Evolutionary conservation across 176 grass and related monocot species (phyloP), one percentile per base, ranked within the genome.

Genomic region (Triticum urartu): DNA sequence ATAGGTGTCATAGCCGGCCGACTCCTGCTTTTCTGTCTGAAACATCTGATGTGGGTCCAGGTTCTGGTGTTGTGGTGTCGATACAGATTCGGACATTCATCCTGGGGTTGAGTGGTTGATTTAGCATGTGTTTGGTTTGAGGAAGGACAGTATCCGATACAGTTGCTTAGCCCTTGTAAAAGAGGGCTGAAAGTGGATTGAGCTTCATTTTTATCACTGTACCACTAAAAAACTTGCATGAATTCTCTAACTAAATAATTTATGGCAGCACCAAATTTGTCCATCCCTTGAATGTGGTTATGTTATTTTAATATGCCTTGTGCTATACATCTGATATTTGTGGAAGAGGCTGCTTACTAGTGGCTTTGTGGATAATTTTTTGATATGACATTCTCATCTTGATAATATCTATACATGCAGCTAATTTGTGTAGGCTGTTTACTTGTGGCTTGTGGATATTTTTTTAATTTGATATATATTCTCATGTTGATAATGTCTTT

Each of bases 391-490:
- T 73, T 78, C 25, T 86, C 9, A 83, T 86, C 24, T 78, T 79
- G 7, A 58, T 86, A 33, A 61, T 70, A 18, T 81, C 63, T 83
- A 66, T 75, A 21, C n/a, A 15, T 95, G 90, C 94, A 99, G 90
- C 82, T 84, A 91, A 91, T 88, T 54, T 74, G 14, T 36, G 67
- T 13, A 71, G 54, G 1, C 36, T 79, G 4, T 75, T 89, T 39
- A 52, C 11, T n/a, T 45, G 11, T 76, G 20, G 9, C 25, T 18
- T 81, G 36, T 22, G 8, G 40, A 64, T 62, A 40, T 86, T 64
- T 82, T 82, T 36, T 2, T 79, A 59, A 58, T 83, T 73, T 74
- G 42, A 33, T 14, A 59, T 74, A 22, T 68, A 28, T 73, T 72
- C 25, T 89, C 6, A 83, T 86, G 15, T 82, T 83, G 14, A 58